Evolutionary conservation across 2,329 filamentous ascomycete species (phyloP).

Genomic region (Cytospora piceicola): DNA sequence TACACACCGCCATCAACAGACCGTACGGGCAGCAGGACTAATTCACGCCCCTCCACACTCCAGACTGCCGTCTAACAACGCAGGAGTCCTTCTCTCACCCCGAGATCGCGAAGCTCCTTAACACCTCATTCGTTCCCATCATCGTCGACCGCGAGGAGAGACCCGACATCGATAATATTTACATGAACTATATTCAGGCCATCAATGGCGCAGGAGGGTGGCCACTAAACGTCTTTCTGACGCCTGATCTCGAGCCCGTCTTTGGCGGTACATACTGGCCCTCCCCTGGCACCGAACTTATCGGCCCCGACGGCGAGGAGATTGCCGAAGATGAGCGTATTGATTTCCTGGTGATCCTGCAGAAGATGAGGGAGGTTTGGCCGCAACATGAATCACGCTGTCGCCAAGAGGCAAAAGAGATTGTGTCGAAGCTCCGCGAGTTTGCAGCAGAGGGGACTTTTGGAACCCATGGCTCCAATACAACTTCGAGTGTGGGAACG

Average conservation of each 20-base stretch:
- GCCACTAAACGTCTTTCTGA: slow-evolving; percentile 96
- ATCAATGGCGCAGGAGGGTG: slow-evolving; percentile 89
- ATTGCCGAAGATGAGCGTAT: slow-evolving; percentile 59
- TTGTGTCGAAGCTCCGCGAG: slow-evolving; percentile 77
- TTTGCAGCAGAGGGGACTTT: slow-evolving; percentile 89
- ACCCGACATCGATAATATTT: slow-evolving; percentile 91
- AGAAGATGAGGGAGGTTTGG: slow-evolving; percentile 79
- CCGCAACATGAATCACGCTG: slow-evolving; percentile 81
- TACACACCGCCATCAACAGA: background rate
- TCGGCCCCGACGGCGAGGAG: slow-evolving; percentile 48
- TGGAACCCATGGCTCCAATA: slow-evolving; percentile 45
- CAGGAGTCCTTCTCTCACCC: slow-evolving; percentile 87
- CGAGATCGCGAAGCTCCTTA: slow-evolving; percentile 80
- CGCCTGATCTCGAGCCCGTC: slow-evolving; percentile 87
- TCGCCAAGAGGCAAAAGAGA: slow-evolving; percentile 80
- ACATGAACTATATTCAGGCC: slow-evolving; percentile 98
- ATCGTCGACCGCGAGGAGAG: slow-evolving; percentile 93
- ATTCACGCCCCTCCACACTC: background rate
- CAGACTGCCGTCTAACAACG: slow-evolving; percentile 88
- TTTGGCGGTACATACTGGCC: slow-evolving; percentile 98
- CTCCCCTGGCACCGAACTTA: slow-evolving; percentile 65
- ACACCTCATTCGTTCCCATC: slow-evolving; percentile 86
- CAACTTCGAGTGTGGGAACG: slow-evolving; percentile 37
- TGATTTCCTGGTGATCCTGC: slow-evolving; percentile 81
- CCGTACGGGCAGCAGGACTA: background rate